These are phyloP conservation scores for Eutypa lata DNA, from an alignment of 2,329 filamentous ascomycete species.

Conservation along the genomic window DNA sequence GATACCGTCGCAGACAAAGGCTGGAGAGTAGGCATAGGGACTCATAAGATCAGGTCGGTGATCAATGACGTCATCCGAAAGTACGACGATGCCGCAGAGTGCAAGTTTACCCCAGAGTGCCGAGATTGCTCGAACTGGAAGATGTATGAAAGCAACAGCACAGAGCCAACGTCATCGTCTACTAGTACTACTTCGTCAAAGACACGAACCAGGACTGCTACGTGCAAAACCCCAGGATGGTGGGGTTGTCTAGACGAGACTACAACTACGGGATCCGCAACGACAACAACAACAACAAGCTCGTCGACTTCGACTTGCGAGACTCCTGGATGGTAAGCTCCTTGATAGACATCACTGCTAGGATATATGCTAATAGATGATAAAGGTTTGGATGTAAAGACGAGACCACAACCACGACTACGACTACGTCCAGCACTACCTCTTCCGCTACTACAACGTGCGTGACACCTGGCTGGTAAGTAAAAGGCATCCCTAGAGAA, in stretches of 20 bases:
- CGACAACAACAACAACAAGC: slow-evolving; percentile 44
- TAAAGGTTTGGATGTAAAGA: slow-evolving; percentile 62
- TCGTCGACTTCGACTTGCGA: slow-evolving; percentile 54
- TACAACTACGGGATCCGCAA: slow-evolving; percentile 44
- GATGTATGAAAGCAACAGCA: slow-evolving; percentile 89
- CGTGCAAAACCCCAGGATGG: slow-evolving; percentile 90
- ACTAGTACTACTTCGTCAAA: slow-evolving; percentile 54
- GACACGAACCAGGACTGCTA: slow-evolving; percentile 72
- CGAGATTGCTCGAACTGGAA: slow-evolving; percentile 92
- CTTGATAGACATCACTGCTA: neutral
- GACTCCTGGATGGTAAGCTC: slow-evolving; percentile 52
- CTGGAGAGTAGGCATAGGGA: slow-evolving; percentile 87
- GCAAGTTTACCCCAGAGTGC: slow-evolving; percentile 73
- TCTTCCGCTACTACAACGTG: slow-evolving; percentile 22
- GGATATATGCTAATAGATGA: neutral
- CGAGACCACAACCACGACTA: slow-evolving; percentile 36
- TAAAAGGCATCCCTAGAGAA: neutral
- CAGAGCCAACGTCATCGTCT: slow-evolving; percentile 66
- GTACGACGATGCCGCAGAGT: slow-evolving; percentile 78
- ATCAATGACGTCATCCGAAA: slow-evolving; percentile 83
- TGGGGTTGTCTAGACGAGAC: slow-evolving; percentile 67
- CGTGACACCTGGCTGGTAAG: slow-evolving; percentile 22
- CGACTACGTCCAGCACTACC: slow-evolving; percentile 32
- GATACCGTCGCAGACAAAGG: slow-evolving; percentile 89
- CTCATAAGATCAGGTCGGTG: slow-evolving; percentile 84